Percentiles rank a stretch among this genome's conserved stretches.
Evolutionary conservation across 1,139 yeast genomes (phyloP).

Genomic region (Hemisphaericaspora lyxosophila): DNA sequence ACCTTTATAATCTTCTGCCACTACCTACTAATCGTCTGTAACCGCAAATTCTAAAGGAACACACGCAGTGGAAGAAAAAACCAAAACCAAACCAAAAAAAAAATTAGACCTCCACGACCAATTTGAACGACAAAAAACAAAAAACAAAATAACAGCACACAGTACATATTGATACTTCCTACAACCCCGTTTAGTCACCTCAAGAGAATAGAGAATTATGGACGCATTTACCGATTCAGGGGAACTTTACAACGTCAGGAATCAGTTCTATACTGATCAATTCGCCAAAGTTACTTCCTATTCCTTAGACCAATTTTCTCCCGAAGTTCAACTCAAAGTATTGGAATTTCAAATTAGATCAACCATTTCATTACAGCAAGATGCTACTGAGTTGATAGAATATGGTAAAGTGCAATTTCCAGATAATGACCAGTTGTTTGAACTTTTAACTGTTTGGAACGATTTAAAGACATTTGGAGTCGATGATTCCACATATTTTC

Average conservation of each 20-base stretch:
- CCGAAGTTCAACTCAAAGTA: conserved; percentile 39
- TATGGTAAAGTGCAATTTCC: conserved; percentile 36
- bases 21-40: too few species aligned
- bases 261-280: conserved; percentile 50
- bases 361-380: conserved; percentile 37
- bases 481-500: conserved; percentile 38
- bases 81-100: too few species aligned
- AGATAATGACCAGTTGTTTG: conserved; percentile 38
- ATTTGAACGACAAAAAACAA: too few species aligned
- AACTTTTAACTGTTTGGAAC: conserved; percentile 43
- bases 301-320: conserved; percentile 34
- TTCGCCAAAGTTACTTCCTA: conserved; percentile 38
- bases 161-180: too few species aligned
- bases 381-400: conserved; percentile 43
- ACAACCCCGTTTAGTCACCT: too few species aligned
- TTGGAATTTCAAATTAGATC: conserved; percentile 47
- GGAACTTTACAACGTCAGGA: conserved; percentile 44
- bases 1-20: too few species aligned
- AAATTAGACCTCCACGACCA: too few species aligned
- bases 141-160: too few species aligned
- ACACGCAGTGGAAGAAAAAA: too few species aligned
- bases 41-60: too few species aligned
- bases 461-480: conserved; percentile 45
- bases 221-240: conserved; percentile 42
- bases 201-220: too few species aligned